A percentile compares a stretch with the other conserved stretches of the same genome.
Conservation (phyloP, 2,329 filamentous ascomycete genomes). For the Coniosporium tulheliwenetii region DNA sequence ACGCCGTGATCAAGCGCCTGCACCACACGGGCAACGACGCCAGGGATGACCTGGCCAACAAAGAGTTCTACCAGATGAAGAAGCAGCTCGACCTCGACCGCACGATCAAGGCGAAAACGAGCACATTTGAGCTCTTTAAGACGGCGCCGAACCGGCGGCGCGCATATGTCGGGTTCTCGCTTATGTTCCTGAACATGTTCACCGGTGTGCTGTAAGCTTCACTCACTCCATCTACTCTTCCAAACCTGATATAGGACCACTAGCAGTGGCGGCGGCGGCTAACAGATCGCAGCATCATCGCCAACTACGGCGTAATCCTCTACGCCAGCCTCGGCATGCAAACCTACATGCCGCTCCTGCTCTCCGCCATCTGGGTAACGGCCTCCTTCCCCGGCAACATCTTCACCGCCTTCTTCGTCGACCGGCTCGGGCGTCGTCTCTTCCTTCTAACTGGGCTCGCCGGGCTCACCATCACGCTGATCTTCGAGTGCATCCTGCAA, state of each 20-base stretch:
- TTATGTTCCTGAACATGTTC: slow-evolving; percentile 26
- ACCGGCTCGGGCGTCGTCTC: slow-evolving; percentile 21
- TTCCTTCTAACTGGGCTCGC: slow-evolving; percentile 27
- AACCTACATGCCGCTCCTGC: slow-evolving; percentile 24
- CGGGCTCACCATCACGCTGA: slow-evolving; percentile 24
- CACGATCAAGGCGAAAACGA: slow-evolving; percentile 13
- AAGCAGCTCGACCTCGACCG: slow-evolving; percentile 27
- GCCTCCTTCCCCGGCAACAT: slow-evolving; percentile 23
- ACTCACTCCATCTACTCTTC: neutral
- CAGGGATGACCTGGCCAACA: slow-evolving; percentile 19
- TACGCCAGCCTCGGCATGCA: slow-evolving; percentile 20
- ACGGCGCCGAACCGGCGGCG: slow-evolving; percentile 24
- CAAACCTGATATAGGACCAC: too few relatives aligned
- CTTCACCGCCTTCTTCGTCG: slow-evolving; percentile 24
- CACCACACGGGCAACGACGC: slow-evolving; percentile 25
- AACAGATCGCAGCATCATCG: slow-evolving; percentile 6
- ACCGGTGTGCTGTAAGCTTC: slow-evolving; percentile 8
- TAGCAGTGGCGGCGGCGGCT: neutral
- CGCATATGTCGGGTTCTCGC: slow-evolving; percentile 21
- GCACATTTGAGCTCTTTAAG: slow-evolving; percentile 25
- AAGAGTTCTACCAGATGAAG: slow-evolving; percentile 28
- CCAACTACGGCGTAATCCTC: slow-evolving; percentile 24
- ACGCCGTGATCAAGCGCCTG: slow-evolving; percentile 24
- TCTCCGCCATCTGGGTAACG: slow-evolving; percentile 28
- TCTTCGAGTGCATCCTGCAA: slow-evolving; percentile 21